These are phyloP conservation scores for Porogramme epimiltina DNA, from an alignment of 1,284 basidiomycete species.

Conservation along the genomic window DNA sequence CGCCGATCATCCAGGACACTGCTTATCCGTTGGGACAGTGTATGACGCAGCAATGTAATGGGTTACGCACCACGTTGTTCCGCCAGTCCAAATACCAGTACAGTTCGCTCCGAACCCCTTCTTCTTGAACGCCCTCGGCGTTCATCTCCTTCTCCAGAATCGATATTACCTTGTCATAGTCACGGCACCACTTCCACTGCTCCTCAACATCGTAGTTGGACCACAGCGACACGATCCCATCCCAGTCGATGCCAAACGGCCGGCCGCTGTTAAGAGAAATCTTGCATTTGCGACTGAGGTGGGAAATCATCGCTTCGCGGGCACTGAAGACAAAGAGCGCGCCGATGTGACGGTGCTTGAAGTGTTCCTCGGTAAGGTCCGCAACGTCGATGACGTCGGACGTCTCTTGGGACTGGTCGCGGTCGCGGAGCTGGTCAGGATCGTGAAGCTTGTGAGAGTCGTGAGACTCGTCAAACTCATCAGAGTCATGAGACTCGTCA, in stretches of 20 bases:
- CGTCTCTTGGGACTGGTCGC: too few species aligned
- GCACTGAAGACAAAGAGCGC: background rate
- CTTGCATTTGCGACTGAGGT: background rate
- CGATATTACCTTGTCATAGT: background rate
- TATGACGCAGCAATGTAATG: too few species aligned
- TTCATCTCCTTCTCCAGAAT: constrained; percentile 1
- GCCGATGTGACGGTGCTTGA: background rate
- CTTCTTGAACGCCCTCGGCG: background rate
- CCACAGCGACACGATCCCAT: constrained; percentile 4
- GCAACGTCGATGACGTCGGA: background rate
- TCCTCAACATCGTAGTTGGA: constrained; percentile 3
- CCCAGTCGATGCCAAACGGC: constrained; percentile 1
- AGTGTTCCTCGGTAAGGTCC: background rate
- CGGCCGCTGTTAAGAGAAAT: background rate
- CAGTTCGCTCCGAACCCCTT: background rate
- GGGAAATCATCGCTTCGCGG: background rate
- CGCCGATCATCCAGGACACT: too few species aligned
- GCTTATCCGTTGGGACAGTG: too few species aligned
- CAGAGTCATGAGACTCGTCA: background rate
- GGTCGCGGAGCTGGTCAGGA: background rate
- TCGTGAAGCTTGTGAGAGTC: background rate
- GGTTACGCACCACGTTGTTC: constrained; percentile 4
- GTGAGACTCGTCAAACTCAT: background rate
- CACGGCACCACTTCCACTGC: background rate
- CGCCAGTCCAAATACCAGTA: constrained; percentile 5